Evolutionary conservation across 441 rosid genomes (phyloP), one percentile per base, ranked within the genome.

Genomic region (Mallotus repandus): DNA sequence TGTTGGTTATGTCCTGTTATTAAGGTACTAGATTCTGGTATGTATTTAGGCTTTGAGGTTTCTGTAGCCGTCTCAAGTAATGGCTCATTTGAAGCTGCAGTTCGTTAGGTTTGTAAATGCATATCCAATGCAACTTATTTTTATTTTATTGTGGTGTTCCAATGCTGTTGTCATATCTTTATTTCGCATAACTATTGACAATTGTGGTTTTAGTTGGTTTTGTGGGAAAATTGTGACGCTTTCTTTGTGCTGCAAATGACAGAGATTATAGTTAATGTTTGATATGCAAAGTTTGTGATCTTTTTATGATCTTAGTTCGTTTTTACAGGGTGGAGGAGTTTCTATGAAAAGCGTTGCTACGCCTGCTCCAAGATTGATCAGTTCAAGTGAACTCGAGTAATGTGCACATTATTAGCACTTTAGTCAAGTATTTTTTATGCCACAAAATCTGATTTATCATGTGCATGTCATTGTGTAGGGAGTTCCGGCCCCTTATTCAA

Each of bases 381-480:
- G 85, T 76, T 81, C 96, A 69, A 89, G 85, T 79, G 98, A 95
- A 87, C 98, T 95, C 3, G 99, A 86, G 99, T 95, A 90, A 84
- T 79, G 22, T 75, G 13, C 73, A 58, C 60, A 46, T 71, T 73
- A 72, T 80, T 67, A 66, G 48, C 66, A 77, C 53, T 75, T n/a
- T 70, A 19, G 41, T 52, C 49, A 7, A 22, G 15, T 16, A 8
- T 72, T 21, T 50, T 70, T 48, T 29, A 38, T 48, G 53, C 63
- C 46, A 72, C 41, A 72, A 48, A 55, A 57, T 78, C 63, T 71
- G 61, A 65, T 65, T 50, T 53, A 21, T 57, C 48, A 29, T 69
- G 21, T 49, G 52, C 38, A 50, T 63, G 77, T 62, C 49, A 25
- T 41, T 19, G 16, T 78, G 71, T 78, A 95, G 99, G 80, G 98